These are phyloP conservation scores for Graphium sp. DNA, from an alignment of 2,329 filamentous ascomycete genomes.

Conservation along the genomic window DNA sequence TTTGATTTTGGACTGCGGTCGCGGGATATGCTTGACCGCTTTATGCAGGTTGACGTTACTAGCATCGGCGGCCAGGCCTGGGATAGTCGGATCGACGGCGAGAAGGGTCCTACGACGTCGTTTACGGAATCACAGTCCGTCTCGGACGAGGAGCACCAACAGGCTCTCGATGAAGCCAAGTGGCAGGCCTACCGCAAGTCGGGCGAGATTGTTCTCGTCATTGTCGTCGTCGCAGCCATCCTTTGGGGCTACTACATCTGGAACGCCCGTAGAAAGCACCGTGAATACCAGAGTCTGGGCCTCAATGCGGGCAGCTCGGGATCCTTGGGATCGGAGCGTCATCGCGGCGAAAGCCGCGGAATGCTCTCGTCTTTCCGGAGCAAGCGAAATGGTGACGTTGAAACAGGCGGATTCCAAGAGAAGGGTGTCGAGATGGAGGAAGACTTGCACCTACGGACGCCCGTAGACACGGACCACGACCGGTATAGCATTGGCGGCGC, in stretches of 20 bases:
- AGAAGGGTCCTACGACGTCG: slow-evolving; percentile 62
- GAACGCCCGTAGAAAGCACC: slow-evolving; percentile 38
- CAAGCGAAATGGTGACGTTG: slow-evolving; percentile 35
- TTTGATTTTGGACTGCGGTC: slow-evolving; percentile 79
- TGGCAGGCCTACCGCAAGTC: slow-evolving; percentile 82
- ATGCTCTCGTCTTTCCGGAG: slow-evolving; percentile 28
- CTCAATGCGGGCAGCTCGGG: slow-evolving; percentile 14
- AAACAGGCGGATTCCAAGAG: slow-evolving; percentile 50
- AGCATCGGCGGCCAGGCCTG: slow-evolving; percentile 68
- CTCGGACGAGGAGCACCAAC: slow-evolving; percentile 50
- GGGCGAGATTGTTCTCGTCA: slow-evolving; percentile 68
- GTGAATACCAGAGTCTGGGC: slow-evolving; percentile 35
- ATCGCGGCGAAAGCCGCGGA: slow-evolving; percentile 10
- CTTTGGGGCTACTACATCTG: slow-evolving; percentile 62
- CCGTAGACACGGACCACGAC: slow-evolving; percentile 21
- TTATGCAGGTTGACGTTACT: slow-evolving; percentile 84
- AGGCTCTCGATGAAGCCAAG: slow-evolving; percentile 63
- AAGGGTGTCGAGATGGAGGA: slow-evolving; percentile 48
- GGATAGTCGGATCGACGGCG: slow-evolving; percentile 70
- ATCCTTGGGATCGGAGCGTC: slow-evolving; percentile 10
- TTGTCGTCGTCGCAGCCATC: slow-evolving; percentile 58
- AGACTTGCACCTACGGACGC: slow-evolving; percentile 35
- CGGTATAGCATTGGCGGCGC: slow-evolving; percentile 40
- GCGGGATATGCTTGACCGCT: slow-evolving; percentile 93
- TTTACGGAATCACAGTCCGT: slow-evolving; percentile 47